Percentiles rank a stretch among this genome's conserved stretches.
Evolutionary conservation across 2,329 filamentous ascomycete genomes (phyloP).

Genomic region (Pseudopyrenochaeta lycopersici): DNA sequence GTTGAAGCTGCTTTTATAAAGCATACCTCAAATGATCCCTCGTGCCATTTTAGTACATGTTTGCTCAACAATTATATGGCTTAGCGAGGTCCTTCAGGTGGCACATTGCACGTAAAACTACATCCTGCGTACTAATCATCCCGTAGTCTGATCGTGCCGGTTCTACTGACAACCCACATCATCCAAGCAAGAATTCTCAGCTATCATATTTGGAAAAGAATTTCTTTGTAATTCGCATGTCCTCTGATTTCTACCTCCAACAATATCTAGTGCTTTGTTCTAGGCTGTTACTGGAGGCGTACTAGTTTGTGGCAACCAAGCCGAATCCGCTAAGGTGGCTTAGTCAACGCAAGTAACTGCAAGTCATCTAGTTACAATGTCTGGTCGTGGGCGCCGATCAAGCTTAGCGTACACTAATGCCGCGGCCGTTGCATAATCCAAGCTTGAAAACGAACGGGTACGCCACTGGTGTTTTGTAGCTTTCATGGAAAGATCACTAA

Average conservation of each 20-base stretch:
- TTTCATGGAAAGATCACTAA: background rate
- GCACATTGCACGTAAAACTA: background rate
- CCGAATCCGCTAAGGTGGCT: background rate
- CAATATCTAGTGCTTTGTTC: background rate
- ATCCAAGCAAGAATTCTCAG: background rate
- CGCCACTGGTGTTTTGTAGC: background rate
- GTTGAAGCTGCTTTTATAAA: background rate
- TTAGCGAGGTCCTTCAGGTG: background rate
- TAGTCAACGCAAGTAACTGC: background rate
- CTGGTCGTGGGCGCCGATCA: background rate
- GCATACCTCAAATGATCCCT: background rate
- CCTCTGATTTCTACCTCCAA: background rate
- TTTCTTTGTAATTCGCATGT: background rate
- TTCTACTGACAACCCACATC: background rate
- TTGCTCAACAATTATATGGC: background rate
- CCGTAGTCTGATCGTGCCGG: background rate
- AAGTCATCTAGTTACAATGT: background rate
- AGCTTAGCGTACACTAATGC: background rate
- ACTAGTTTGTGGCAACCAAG: background rate
- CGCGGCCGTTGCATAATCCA: background rate
- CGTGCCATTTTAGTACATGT: background rate
- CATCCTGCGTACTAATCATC: background rate
- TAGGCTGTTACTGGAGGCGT: background rate
- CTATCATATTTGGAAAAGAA: background rate
- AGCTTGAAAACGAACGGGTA: background rate